Base-by-base conservation (phyloP, 768 basidiomycete genomes). In the Suillus occidentalis region DNA sequence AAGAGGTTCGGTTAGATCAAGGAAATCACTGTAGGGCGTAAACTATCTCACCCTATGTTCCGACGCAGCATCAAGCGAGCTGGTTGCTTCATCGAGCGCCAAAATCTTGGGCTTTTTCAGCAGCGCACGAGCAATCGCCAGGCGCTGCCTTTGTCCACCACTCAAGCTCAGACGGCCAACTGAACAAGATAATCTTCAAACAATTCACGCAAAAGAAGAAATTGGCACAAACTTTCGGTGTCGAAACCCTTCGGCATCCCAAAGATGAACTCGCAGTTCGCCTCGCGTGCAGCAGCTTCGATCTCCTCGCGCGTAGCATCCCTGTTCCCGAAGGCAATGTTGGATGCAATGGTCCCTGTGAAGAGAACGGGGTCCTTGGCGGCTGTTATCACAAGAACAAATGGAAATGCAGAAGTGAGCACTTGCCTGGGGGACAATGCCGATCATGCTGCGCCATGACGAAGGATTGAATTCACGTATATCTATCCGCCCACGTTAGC, bases 261-360 rank as follows among this genome's bases (percentile, higher is more conserved):
- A 91, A 94, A 94, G 7, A 98, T 89, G 72, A 97, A 99, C 71
- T 97, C 95, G 76, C 96, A 98, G 69, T 98, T 97, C 2, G 97
- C 97, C 65, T 93, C 86, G 22, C 91, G 83, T 0, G 95, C 96
- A 0, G 94, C 96, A 36, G 88, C 80, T 75, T 97, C 94, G 25
- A 98, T 92, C 65, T 97, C 87, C 68, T 89, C 88, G 25, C 91
- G 83, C 0, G 93, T 92, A 0, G 88, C 92, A 22, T 84, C 78
- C 10, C 85, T 82, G 58, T 89, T 85, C 3, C 96, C 96, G 71
- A 92, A 98, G 0, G 95, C 90, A 67, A 97, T 99, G 71, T 99
- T 99, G 2, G 92, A 91, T 3, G 94, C 94, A 60, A 98, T 96
- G 0, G 95, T 97, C 3, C 95, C 94, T 3, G 91, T 90, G 76